Conservation (phyloP, 345 rosid species). For the Gossypium mustelinum region DNA sequence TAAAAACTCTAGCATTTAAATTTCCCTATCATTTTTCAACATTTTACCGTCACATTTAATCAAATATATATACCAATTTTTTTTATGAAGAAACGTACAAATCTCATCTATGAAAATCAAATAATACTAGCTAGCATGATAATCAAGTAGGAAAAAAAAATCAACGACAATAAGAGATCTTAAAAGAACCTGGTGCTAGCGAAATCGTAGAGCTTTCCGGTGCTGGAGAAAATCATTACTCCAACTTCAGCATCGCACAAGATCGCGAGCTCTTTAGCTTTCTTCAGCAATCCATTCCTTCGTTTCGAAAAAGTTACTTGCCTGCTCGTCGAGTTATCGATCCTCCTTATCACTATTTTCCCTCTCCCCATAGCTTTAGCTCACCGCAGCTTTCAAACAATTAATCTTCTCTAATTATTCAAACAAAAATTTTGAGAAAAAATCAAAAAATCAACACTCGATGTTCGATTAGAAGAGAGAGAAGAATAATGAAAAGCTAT, state of each 20-base stretch:
- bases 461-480: neutral
- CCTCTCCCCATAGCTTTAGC: conserved; percentile 41
- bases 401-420: neutral
- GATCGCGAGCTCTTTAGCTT: conserved; percentile 50
- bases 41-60: neutral
- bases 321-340: conserved; percentile 46
- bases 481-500: neutral
- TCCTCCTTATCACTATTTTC: conserved; percentile 46
- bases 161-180: conserved; percentile 8
- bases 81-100: neutral
- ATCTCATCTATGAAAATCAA: neutral
- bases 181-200: conserved; percentile 39
- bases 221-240: conserved; percentile 47
- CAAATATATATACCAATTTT: neutral
- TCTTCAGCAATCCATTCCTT: conserved; percentile 44
- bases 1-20: neutral
- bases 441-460: neutral
- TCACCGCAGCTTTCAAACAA: neutral
- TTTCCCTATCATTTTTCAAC: neutral
- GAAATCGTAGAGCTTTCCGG: conserved; percentile 46
- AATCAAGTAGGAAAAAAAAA: neutral
- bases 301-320: conserved; percentile 54
- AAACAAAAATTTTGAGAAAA: neutral
- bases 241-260: conserved; percentile 51
- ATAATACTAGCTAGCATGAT: neutral